Base-by-base conservation (phyloP, 805 yeast genomes). In the Cyberlindnera subsufficiens region DNA sequence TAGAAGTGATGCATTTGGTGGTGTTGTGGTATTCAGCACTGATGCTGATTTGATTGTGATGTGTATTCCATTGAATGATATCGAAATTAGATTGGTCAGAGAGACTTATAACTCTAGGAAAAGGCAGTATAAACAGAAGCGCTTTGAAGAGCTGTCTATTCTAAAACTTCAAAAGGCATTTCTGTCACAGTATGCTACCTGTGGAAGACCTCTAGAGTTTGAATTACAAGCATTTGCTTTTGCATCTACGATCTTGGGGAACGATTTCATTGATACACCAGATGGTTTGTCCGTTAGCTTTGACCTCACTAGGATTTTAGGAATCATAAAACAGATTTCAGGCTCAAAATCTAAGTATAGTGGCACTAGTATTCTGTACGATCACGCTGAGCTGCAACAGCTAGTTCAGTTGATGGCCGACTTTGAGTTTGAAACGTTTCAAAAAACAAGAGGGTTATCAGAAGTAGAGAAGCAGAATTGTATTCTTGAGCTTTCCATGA, bases 41-140 rank as follows among this genome's bases (percentile, higher is more conserved):
- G 98, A 91, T 68, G 98, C 97, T 11, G 98, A 91, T 69, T 70
- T 91, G 54, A 90, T 91, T 53, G 84, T 89, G 80, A 71, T 91
- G 63, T 95, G 96, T 14, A 69, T 91, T 41, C 80, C 85, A 1
- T 78, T 86, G 16, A 96, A 86, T 54, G 95, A 82, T 48, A 90
- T 93, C 8, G 95, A 86, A 60, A 83, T 89, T 57, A 81, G 87
- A 7, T 67, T 93, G 39, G 69, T 93, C 46, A 81, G 99, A 67
- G 98, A 91, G 45, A 47, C 52, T 20, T 46, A 56, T 38, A 56
- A 52, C 19, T 64, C 62, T 61, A 67, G 72, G 52, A 69, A 86
- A 32, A 74, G 77, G 42, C 77, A 77, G 42, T 89, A 87, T 63
- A 76, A 72, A 35, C 85, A 86, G 54, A 85, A 69, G 30, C 16